Evolutionary conservation across 2,329 filamentous ascomycete genomes (phyloP).

Genomic region (Fusarium dlaminii): DNA sequence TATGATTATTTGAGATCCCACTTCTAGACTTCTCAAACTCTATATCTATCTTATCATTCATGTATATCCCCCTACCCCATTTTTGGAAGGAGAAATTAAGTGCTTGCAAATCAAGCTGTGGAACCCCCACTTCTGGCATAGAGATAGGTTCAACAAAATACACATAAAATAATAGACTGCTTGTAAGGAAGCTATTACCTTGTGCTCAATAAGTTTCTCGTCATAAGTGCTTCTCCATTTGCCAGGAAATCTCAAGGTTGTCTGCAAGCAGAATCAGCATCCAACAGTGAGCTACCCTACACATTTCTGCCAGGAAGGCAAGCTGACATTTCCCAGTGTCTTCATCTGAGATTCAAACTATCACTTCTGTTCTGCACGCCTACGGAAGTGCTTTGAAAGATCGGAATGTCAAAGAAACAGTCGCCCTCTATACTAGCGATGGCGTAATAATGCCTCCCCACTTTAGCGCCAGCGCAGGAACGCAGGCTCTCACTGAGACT

Average conservation of each 20-base stretch:
- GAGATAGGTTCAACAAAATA: rapidly evolving
- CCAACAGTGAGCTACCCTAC: background rate
- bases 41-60: background rate
- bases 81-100: background rate
- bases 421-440: background rate
- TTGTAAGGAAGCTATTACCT: rapidly evolving
- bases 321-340: background rate
- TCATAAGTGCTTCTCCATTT: rapidly evolving
- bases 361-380: background rate
- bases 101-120: rapidly evolving
- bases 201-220: rapidly evolving
- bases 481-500: rapidly evolving
- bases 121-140: background rate
- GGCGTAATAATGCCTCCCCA: background rate
- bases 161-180: rapidly evolving
- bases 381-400: background rate
- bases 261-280: no score
- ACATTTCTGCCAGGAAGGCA: rapidly evolving
- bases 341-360: background rate
- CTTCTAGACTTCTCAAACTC: rapidly evolving
- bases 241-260: rapidly evolving
- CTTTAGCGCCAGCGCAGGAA: background rate
- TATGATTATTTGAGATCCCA: background rate
- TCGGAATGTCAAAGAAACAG: background rate
- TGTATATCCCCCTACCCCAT: rapidly evolving